Base-by-base conservation (phyloP, 257 asterid genomes). In the Gardenia jasminoides region DNA sequence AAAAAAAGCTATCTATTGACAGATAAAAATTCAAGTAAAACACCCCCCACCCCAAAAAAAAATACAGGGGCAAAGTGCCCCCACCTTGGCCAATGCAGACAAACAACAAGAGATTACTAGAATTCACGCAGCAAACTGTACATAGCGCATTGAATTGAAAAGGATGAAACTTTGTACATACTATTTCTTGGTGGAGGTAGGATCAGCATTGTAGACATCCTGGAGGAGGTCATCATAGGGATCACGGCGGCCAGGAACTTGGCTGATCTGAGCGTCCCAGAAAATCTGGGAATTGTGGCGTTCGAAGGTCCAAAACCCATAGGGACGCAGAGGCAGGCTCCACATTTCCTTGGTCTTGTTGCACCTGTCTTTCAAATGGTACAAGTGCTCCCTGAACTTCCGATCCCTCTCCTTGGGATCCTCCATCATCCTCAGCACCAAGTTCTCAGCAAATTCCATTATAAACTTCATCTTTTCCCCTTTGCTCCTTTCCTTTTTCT, bases 221-320 rank as follows among this genome's bases (percentile, higher is more conserved):
- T 85, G 83, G 31, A 89, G 89, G 67, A 89, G 90, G 79, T 86
- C 87, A 70, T 93, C 98, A 54, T 93, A 93, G 28, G 98, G 98
- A 83, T 92, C 98, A 2, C 98, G 94, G 36, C 96, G 94, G 16
- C 96, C 98, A 6, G 74, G 87, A 79, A 88, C 98, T 81, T 93
- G 94, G 86, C 97, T 93, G 79, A 93, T 93, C 89, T 89, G 90
- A 54, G 93, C 62, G 67, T 89, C 93, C 90, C 88, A 86, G 84
- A 84, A 85, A 39, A 90, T 82, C 83, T 92, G 98, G 47, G 96
- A 89, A 74, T 93, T 93, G 78, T 90, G 96, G 59, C 92, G 91
- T 44, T 93, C 98, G 48, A 93, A 92, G 2, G 92, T 93, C 98
- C 98, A 92, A 85, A 92, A 92, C 13, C 97, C 98, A 77, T 93